Percentiles rank a stretch among this genome's conserved stretches.
phyloP scores from a whole-genome alignment of 1,284 basidiomycete species.

The Ustilago crameri region DNA sequence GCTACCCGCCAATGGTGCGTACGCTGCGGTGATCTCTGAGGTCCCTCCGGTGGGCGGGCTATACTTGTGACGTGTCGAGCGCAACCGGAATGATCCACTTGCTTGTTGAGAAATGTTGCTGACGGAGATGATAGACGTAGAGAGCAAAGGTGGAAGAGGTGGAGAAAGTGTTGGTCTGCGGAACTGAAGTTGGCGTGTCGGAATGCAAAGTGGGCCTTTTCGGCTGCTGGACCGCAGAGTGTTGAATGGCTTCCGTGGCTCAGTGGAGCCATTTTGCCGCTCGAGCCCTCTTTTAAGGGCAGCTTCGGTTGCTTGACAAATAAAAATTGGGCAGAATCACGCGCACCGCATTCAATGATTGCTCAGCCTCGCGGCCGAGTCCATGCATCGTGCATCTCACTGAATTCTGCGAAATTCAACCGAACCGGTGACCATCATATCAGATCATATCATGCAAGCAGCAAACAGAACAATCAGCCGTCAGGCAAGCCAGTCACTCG shows the following conservation, averaged over 20 bases:
- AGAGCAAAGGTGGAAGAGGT: background rate
- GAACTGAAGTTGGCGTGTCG: background rate
- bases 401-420: no score
- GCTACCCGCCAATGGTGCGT: no score
- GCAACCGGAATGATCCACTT: no score
- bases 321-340: background rate
- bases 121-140: background rate
- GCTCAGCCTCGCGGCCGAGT: no score
- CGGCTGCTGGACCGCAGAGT: background rate
- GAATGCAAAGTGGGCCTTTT: constrained; percentile 6
- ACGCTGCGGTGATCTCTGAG: no score
- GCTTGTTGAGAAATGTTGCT: background rate
- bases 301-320: background rate
- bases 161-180: constrained; percentile 1
- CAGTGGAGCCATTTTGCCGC: constrained; percentile 6
- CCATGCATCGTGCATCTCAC: no score
- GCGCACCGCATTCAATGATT: background rate
- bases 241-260: background rate
- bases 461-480: no score
- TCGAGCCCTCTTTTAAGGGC: constrained; percentile 14
- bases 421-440: no score
- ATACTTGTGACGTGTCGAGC: background rate
- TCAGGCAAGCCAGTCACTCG: no score
- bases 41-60: no score
- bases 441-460: no score